Conservation (phyloP, 345 rosid species). For the Euclidium syriacum region DNA sequence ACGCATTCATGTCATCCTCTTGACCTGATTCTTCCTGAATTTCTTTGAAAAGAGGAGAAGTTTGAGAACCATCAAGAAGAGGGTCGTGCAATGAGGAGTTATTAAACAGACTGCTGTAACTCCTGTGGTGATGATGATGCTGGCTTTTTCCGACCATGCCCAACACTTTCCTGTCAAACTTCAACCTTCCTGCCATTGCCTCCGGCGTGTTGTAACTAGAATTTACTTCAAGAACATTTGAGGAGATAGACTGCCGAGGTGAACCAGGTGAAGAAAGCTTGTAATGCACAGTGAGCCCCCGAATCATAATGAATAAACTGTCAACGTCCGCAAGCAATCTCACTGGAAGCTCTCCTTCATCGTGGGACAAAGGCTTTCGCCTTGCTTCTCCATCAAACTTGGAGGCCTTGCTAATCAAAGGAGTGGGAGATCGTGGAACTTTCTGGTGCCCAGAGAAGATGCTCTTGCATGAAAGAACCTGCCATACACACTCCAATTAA, state of each 20-base stretch:
- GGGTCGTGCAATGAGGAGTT: conserved; percentile 64
- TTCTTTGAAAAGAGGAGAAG: conserved; percentile 52
- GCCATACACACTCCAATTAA: conserved; percentile 18
- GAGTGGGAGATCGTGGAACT: conserved; percentile 85
- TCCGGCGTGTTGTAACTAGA: conserved; percentile 41
- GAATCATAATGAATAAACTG: conserved; percentile 57
- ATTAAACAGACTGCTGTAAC: conserved; percentile 71
- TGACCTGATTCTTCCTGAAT: conserved; percentile 40
- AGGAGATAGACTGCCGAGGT: conserved; percentile 44
- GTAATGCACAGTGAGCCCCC: conserved; percentile 70
- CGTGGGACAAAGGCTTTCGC: conserved; percentile 51
- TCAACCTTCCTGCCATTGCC: conserved; percentile 43
- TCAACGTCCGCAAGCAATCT: conserved; percentile 70
- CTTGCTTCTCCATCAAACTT: conserved; percentile 64
- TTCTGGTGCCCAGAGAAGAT: conserved; percentile 73
- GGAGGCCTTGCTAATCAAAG: conserved; percentile 52
- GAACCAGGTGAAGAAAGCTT: conserved; percentile 68
- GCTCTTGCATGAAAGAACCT: conserved; percentile 79
- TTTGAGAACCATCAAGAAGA: conserved; percentile 55
- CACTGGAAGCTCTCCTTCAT: conserved; percentile 55
- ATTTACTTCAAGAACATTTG: conserved; percentile 40
- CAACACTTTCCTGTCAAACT: conserved; percentile 51
- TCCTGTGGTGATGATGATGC: conserved; percentile 55
- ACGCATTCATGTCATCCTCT: conserved; percentile 27
- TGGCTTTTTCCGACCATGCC: conserved; percentile 40